A percentile compares a stretch with the other conserved stretches of the same genome.
Evolutionary conservation across 2,329 filamentous ascomycete species (phyloP).

Genomic region (Apiospora pterosperma): DNA sequence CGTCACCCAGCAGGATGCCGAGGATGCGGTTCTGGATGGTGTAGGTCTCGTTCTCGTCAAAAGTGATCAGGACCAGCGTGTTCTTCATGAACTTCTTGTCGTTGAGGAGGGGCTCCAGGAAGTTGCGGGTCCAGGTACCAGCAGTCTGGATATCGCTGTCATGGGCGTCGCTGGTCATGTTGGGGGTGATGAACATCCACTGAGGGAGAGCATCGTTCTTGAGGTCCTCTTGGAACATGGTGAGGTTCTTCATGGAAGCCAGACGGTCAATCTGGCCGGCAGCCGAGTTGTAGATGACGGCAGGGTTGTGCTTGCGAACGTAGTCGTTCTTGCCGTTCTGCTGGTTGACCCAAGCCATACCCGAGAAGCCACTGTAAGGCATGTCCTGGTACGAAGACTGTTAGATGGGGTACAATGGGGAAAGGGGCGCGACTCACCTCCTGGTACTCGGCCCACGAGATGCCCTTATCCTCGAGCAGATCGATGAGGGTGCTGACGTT

Average conservation of each 20-base stretch:
- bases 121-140: conserved; percentile 63
- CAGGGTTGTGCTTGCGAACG: conserved; percentile 76
- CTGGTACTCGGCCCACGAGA: conserved; percentile 71
- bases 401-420: background rate
- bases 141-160: conserved; percentile 69
- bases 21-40: conserved; percentile 64
- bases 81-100: conserved; percentile 71
- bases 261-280: conserved; percentile 57
- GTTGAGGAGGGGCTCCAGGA: conserved; percentile 66
- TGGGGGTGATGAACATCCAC: conserved; percentile 68
- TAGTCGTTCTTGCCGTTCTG: conserved; percentile 68
- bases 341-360: conserved; percentile 60
- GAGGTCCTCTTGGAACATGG: conserved; percentile 65
- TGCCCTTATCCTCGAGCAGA: conserved; percentile 60
- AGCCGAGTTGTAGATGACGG: conserved; percentile 64
- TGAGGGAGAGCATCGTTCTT: conserved; percentile 63
- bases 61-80: conserved; percentile 73
- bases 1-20: conserved; percentile 69
- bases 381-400: conserved; percentile 41
- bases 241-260: conserved; percentile 71
- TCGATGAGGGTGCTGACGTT: conserved; percentile 69
- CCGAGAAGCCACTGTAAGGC: conserved; percentile 73
- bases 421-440: conserved; percentile 37
- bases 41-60: conserved; percentile 76
- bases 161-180: conserved; percentile 75